Evolutionary conservation across 371 early-diverging fungal genomes (phyloP).

Genomic region (Zancudomyces culisetae): DNA sequence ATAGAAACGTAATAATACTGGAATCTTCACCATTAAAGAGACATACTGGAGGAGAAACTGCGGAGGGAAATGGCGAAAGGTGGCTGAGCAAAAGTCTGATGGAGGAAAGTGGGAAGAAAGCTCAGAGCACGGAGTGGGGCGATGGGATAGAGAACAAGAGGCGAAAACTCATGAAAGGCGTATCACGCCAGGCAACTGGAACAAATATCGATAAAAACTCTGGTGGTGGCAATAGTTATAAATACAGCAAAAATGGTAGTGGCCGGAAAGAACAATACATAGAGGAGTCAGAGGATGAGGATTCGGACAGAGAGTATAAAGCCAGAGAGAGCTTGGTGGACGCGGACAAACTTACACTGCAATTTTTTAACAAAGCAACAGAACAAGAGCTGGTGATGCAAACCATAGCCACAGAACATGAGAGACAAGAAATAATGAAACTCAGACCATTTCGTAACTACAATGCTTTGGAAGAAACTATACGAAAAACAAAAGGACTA

Average conservation of each 20-base stretch:
- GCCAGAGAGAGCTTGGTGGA: constrained; percentile 11
- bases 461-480: constrained; percentile 28
- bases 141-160: background rate
- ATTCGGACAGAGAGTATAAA: constrained; percentile 3
- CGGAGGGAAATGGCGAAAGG: background rate
- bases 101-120: background rate
- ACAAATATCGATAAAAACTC: background rate
- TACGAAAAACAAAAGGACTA: constrained; percentile 35
- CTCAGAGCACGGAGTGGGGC: background rate
- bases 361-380: constrained; percentile 43
- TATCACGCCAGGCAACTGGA: no score
- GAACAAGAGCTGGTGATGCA: constrained; percentile 39
- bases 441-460: constrained; percentile 42
- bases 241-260: background rate
- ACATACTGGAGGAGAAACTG: background rate
- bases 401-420: constrained; percentile 35
- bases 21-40: background rate
- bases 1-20: background rate
- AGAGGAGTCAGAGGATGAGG: background rate
- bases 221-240: background rate
- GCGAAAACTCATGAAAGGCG: no score
- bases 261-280: background rate
- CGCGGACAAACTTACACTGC: constrained; percentile 27
- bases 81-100: background rate
- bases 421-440: constrained; percentile 31